These are phyloP conservation scores for Mycena sp. DNA, from an alignment of 1,284 basidiomycete genomes.

Conservation along the genomic window DNA sequence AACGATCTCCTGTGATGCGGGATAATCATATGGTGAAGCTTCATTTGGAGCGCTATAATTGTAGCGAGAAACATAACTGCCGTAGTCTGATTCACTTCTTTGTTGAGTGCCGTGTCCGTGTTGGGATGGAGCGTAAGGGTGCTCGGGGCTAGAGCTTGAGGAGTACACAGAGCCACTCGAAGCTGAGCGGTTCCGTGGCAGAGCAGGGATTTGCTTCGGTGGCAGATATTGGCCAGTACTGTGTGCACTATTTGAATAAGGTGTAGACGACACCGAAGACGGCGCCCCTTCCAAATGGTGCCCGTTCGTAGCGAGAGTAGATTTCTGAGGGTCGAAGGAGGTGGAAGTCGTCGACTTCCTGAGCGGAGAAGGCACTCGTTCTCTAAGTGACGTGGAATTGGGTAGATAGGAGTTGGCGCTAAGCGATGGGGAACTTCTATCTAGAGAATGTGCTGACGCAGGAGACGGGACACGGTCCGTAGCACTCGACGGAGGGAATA, in stretches of 20 bases:
- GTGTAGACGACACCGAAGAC: background rate
- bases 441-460: slow-evolving; percentile 24
- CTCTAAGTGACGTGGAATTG: background rate
- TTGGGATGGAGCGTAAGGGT: slow-evolving; percentile 55
- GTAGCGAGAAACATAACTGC: slow-evolving; percentile 37
- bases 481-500: background rate
- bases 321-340: slow-evolving; percentile 35
- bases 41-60: slow-evolving; percentile 29
- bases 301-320: slow-evolving; percentile 27
- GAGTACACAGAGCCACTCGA: slow-evolving; percentile 30
- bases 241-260: slow-evolving; percentile 22
- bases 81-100: slow-evolving; percentile 35
- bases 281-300: background rate
- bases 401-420: slow-evolving; percentile 28
- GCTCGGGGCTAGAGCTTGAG: slow-evolving; percentile 39
- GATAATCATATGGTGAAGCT: slow-evolving; percentile 26
- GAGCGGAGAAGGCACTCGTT: slow-evolving; percentile 26
- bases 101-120: slow-evolving; percentile 28
- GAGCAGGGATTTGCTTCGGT: slow-evolving; percentile 1
- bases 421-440: slow-evolving; percentile 29
- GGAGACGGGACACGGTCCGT: slow-evolving; percentile 21
- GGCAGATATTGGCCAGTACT: slow-evolving; percentile 26
- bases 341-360: slow-evolving; percentile 30
- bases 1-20: slow-evolving; percentile 51
- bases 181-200: slow-evolving; percentile 30